Percentiles rank a stretch among this genome's conserved stretches.
phyloP scores from a whole-genome alignment of 2,329 filamentous ascomycete genomes.

The Trichoderma harzianum region DNA sequence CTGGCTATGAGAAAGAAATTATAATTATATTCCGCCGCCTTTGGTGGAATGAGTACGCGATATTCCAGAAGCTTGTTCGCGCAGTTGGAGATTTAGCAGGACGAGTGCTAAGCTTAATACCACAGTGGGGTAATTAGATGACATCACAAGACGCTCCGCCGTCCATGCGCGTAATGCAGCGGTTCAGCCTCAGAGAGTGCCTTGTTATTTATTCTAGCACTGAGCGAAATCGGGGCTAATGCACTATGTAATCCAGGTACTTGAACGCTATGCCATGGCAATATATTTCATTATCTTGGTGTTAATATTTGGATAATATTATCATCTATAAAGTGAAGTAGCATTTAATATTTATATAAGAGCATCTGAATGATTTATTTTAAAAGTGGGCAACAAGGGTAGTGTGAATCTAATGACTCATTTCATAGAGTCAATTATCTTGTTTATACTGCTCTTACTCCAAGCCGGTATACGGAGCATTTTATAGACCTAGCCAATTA shows the following conservation, averaged over 20 bases:
- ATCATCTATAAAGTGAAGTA: no score
- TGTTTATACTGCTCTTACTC: not conserved
- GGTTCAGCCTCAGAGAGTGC: not conserved
- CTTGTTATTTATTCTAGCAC: not conserved
- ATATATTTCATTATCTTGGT: not conserved
- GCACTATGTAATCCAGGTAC: not conserved
- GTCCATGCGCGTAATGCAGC: not conserved
- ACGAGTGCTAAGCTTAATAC: not conserved
- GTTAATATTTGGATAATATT: no score
- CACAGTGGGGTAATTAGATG: conserved; percentile 5
- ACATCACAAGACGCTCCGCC: not conserved
- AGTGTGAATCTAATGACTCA: conserved; percentile 5
- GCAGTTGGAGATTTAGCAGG: not conserved
- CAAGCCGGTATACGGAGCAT: not conserved
- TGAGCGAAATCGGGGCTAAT: not conserved
- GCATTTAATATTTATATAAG: not conserved
- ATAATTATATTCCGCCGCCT: not conserved
- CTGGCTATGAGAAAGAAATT: not conserved
- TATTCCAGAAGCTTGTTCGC: not conserved
- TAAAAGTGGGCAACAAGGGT: not conserved
- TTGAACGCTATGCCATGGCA: not conserved
- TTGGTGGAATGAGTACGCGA: no score
- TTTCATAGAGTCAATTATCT: not conserved
- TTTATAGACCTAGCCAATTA: not conserved
- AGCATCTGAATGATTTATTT: not conserved